phyloP scores from a whole-genome alignment of 371 early-diverging fungal species.

The Racocetra persica region DNA sequence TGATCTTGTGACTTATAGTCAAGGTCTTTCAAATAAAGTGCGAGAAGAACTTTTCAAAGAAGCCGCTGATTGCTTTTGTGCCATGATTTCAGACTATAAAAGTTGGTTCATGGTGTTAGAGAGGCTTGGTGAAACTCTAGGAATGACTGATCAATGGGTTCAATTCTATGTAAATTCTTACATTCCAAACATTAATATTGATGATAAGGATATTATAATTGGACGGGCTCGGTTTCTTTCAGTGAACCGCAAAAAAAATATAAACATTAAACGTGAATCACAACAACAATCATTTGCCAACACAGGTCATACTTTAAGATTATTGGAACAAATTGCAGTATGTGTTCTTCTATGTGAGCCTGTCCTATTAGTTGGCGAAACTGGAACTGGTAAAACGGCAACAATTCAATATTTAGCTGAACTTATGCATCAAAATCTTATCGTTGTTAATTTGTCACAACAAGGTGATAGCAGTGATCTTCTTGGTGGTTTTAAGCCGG shows the following conservation, averaged over 20 bases:
- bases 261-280: conserved; percentile 48
- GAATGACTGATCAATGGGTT: conserved; percentile 74
- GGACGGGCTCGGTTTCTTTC: conserved; percentile 75
- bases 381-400: conserved; percentile 99
- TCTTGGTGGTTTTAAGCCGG: conserved; percentile 97
- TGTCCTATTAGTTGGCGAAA: conserved; percentile 97
- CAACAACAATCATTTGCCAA: conserved; percentile 73
- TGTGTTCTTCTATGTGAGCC: conserved; percentile 87
- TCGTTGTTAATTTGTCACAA: conserved; percentile 97
- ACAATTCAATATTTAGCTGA: conserved; percentile 95
- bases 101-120: conserved; percentile 68
- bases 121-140: conserved; percentile 75
- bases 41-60: conserved; percentile 77
- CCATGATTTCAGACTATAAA: conserved; percentile 78
- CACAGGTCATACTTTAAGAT: conserved; percentile 78
- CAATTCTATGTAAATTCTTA: conserved; percentile 78
- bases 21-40: conserved; percentile 51
- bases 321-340: conserved; percentile 87
- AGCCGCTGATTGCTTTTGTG: conserved; percentile 89
- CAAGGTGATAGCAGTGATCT: conserved; percentile 98
- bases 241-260: conserved; percentile 42
- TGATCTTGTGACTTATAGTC: neutral
- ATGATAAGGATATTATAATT: conserved; percentile 60
- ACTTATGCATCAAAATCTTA: conserved; percentile 77
- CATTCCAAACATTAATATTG: conserved; percentile 66